Conservation (phyloP, 1,284 basidiomycete species). For the Heterobasidion annosum region DNA sequence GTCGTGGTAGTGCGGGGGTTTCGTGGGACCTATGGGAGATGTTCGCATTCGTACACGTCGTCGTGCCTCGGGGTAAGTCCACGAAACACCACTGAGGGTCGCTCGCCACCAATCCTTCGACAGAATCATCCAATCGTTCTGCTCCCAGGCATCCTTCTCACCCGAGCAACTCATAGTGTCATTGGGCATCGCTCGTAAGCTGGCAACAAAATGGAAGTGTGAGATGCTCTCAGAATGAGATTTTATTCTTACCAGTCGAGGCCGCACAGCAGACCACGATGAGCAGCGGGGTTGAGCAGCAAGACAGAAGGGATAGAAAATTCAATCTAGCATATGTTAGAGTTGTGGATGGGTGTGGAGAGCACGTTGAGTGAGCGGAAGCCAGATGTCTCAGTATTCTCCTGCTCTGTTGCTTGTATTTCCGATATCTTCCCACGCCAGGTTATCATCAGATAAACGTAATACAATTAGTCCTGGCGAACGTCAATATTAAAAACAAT, state of each 20-base stretch:
- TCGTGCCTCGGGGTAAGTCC: not conserved
- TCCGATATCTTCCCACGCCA: no score
- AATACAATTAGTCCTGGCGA: no score
- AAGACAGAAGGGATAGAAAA: not conserved
- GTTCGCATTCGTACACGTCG: not conserved
- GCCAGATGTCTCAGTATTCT: conserved; percentile 1
- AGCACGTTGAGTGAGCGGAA: not conserved
- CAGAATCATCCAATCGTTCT: not conserved
- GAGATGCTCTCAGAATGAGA: not conserved
- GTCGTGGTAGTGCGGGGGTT: conserved; percentile 8
- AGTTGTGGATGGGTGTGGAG: not conserved
- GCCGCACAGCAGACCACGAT: not conserved
- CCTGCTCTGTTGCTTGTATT: not conserved
- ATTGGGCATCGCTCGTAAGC: not conserved
- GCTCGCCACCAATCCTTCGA: not conserved
- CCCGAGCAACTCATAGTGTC: not conserved
- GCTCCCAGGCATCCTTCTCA: not conserved
- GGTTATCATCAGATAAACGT: no score
- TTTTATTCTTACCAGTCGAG: not conserved
- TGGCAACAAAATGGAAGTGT: not conserved
- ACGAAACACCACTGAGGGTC: not conserved
- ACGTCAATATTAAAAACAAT: no score
- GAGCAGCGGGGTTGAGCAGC: not conserved
- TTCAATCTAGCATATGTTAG: not conserved
- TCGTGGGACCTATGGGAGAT: not conserved